Evolutionary conservation across 1,284 basidiomycete genomes (phyloP).

Genomic region (Omphalotus olearius): DNA sequence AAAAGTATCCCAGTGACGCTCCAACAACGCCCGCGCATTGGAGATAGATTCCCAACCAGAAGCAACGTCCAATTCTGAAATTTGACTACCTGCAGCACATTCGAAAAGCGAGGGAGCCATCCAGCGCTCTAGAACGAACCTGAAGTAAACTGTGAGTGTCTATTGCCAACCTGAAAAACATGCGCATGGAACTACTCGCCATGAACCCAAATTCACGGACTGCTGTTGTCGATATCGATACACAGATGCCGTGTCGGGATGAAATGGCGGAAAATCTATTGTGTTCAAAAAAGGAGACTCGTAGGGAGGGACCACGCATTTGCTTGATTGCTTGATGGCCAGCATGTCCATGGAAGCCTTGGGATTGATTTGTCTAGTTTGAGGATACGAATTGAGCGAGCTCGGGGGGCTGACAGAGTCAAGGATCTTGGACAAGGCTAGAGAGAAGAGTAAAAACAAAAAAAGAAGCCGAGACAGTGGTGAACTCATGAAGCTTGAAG

Average conservation of each 20-base stretch:
- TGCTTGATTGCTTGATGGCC: too few species aligned
- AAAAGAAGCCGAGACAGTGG: too few species aligned
- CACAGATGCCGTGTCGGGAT: constrained; percentile 42
- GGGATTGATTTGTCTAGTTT: too few species aligned
- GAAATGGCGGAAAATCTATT: constrained; percentile 40
- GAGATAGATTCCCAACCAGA: constrained; percentile 44
- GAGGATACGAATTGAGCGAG: too few species aligned
- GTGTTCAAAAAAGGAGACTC: background rate
- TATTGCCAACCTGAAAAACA: background rate
- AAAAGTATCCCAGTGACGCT: constrained; percentile 79
- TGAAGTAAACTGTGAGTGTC: constrained; percentile 20
- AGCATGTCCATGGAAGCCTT: too few species aligned
- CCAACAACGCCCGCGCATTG: constrained; percentile 53
- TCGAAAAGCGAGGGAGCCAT: constrained; percentile 70
- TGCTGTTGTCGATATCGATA: constrained; percentile 65
- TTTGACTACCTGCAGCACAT: constrained; percentile 52
- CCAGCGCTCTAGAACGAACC: constrained; percentile 80
- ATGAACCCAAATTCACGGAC: constrained; percentile 65
- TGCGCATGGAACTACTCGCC: constrained; percentile 29
- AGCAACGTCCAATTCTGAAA: constrained; percentile 56
- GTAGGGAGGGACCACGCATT: background rate
- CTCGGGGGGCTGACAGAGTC: too few species aligned
- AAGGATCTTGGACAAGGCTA: too few species aligned
- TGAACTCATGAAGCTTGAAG: too few species aligned
- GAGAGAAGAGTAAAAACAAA: too few species aligned